A percentile compares a stretch with the other conserved stretches of the same genome.
Conservation (phyloP, 352 stramenopile species). For the Albugo candida region DNA sequence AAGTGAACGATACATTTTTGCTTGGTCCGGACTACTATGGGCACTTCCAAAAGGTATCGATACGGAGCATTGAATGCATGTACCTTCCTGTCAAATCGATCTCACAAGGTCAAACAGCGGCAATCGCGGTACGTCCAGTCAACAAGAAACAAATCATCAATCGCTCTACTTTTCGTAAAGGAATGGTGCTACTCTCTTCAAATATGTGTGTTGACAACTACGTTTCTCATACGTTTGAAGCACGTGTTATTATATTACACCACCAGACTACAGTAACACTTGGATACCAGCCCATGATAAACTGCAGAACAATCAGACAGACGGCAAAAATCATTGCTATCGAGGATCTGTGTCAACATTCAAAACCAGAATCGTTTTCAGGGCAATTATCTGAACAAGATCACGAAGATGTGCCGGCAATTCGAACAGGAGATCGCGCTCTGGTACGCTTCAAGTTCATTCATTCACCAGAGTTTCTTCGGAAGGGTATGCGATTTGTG, state of each 20-base stretch:
- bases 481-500: constrained; percentile 91
- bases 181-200: constrained; percentile 80
- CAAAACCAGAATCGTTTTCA: background rate
- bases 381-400: constrained; percentile 25
- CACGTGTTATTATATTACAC: constrained; percentile 86
- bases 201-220: constrained; percentile 58
- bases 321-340: constrained; percentile 80
- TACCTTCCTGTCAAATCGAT: constrained; percentile 81
- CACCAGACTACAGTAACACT: constrained; percentile 87
- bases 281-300: constrained; percentile 91
- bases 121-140: constrained; percentile 69
- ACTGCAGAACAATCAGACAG: constrained; percentile 83
- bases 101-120: constrained; percentile 64
- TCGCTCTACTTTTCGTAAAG: constrained; percentile 78
- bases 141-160: constrained; percentile 78
- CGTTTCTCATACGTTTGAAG: constrained; percentile 78
- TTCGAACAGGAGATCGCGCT: constrained; percentile 80
- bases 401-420: constrained; percentile 11
- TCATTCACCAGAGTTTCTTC: constrained; percentile 89
- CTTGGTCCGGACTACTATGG: constrained; percentile 82
- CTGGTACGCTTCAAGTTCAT: constrained; percentile 82
- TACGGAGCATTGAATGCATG: constrained; percentile 81
- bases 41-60: constrained; percentile 65
- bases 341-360: constrained; percentile 8
- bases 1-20: constrained; percentile 72